phyloP scores from a whole-genome alignment of 176 grass and related monocot genomes.

The Raddia distichophylla region DNA sequence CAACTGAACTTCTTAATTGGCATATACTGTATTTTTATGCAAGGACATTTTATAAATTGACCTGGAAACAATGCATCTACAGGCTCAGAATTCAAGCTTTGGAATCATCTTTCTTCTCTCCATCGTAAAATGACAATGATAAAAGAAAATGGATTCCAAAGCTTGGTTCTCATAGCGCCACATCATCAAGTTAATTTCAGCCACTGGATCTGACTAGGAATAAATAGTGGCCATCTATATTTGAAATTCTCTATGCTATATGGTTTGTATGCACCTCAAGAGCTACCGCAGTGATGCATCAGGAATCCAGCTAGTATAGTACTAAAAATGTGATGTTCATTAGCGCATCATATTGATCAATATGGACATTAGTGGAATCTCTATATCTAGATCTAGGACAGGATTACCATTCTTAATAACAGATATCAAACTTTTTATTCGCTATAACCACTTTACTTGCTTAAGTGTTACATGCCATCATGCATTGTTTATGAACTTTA shows the following conservation, averaged over 20 bases:
- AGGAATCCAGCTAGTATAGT: conserved; percentile 15
- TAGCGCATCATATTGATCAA: not conserved
- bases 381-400: conserved; percentile 14
- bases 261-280: not conserved
- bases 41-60: conserved; percentile 27
- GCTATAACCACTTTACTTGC: not conserved
- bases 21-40: conserved; percentile 6
- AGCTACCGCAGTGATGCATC: not conserved
- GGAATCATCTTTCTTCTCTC: not conserved
- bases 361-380: not conserved
- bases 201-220: conserved; percentile 12
- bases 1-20: not conserved
- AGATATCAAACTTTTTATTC: not conserved
- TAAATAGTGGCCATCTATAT: not conserved
- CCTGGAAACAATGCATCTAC: conserved; percentile 5
- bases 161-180: conserved; percentile 18
- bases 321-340: conserved; percentile 12
- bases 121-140: not conserved
- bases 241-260: not conserved
- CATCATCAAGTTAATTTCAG: not conserved
- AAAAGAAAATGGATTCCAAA: not conserved
- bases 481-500: conserved; percentile 11
- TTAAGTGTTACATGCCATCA: not conserved
- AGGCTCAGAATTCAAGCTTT: not conserved
- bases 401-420: not conserved